Evolutionary conservation across 495 filamentous ascomycete species (phyloP).

Genomic region (Trichoderma gamsii): DNA sequence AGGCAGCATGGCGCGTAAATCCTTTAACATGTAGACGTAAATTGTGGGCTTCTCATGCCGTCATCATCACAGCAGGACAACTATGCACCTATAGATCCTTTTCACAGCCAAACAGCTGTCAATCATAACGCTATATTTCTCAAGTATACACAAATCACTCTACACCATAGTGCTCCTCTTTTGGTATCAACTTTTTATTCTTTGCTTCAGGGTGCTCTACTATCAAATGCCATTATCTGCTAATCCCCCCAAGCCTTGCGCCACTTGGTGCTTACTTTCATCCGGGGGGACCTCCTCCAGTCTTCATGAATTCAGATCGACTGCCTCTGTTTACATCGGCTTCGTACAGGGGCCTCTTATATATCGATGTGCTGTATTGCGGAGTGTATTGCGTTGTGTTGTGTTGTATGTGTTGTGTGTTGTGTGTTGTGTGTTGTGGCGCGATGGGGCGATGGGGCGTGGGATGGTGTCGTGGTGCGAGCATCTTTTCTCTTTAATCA

Average conservation of each 20-base stretch:
- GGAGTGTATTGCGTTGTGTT: not conserved
- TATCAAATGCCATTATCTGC: constrained; percentile 9
- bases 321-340: not conserved
- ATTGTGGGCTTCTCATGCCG: too few relatives aligned
- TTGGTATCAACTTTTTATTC: constrained; percentile 1
- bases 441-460: constrained; percentile 8
- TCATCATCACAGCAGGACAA: too few relatives aligned
- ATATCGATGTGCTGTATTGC: not conserved
- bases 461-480: not conserved
- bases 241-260: not conserved
- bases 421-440: constrained; percentile 5
- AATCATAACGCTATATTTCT: too few relatives aligned
- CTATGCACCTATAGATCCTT: too few relatives aligned
- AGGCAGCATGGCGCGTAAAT: too few relatives aligned
- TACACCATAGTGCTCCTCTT: not conserved
- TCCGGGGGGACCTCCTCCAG: not conserved
- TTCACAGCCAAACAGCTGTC: too few relatives aligned
- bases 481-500: not conserved
- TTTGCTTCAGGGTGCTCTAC: not conserved
- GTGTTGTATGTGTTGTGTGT: not conserved
- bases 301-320: constrained; percentile 2
- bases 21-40: too few relatives aligned
- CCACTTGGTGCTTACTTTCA: constrained; percentile 5
- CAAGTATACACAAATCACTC: not conserved
- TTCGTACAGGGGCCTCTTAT: not conserved